Conservation (phyloP, 2,329 filamentous ascomycete species). For the Apiospora hydei region DNA sequence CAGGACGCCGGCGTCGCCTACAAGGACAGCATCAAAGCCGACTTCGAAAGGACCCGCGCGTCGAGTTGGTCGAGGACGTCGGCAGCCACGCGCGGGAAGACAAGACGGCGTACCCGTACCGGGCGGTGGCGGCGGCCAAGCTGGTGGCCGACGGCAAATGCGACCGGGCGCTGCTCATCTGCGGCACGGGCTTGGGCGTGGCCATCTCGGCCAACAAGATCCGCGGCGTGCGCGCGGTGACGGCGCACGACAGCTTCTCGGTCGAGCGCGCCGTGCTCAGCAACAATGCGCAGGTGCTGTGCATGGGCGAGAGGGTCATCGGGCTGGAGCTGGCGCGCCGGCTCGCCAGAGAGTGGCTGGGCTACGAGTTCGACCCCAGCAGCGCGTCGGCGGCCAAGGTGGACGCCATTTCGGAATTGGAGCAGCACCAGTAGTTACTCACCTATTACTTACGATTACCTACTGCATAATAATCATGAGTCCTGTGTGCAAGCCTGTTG, state of each 20-base stretch:
- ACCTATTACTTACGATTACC: background rate
- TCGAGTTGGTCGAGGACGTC: conserved; percentile 75
- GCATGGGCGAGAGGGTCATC: conserved; percentile 84
- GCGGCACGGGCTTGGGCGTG: conserved; percentile 86
- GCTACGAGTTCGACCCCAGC: conserved; percentile 77
- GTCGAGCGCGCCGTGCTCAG: conserved; percentile 82
- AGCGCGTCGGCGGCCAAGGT: conserved; percentile 59
- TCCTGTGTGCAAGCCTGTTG: background rate
- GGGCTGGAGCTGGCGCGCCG: conserved; percentile 81
- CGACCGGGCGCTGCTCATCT: conserved; percentile 83
- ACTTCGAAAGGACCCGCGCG: conserved; percentile 73
- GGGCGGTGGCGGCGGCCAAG: conserved; percentile 75
- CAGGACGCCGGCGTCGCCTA: conserved; percentile 78
- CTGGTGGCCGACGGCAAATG: conserved; percentile 68
- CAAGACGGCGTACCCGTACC: conserved; percentile 83
- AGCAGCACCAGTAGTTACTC: conserved; percentile 36
- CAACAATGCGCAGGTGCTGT: conserved; percentile 88
- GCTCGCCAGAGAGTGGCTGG: conserved; percentile 82
- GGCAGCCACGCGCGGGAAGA: conserved; percentile 71
- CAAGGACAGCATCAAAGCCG: conserved; percentile 78
- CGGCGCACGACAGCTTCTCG: conserved; percentile 85
- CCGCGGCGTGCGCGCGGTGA: conserved; percentile 83
- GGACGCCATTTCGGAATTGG: conserved; percentile 50
- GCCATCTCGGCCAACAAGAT: conserved; percentile 92
- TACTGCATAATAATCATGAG: background rate